Percentiles rank a stretch among this genome's conserved stretches.
Conservation (phyloP, 208 protist genomes). For the Balamuthia mandrillaris region DNA sequence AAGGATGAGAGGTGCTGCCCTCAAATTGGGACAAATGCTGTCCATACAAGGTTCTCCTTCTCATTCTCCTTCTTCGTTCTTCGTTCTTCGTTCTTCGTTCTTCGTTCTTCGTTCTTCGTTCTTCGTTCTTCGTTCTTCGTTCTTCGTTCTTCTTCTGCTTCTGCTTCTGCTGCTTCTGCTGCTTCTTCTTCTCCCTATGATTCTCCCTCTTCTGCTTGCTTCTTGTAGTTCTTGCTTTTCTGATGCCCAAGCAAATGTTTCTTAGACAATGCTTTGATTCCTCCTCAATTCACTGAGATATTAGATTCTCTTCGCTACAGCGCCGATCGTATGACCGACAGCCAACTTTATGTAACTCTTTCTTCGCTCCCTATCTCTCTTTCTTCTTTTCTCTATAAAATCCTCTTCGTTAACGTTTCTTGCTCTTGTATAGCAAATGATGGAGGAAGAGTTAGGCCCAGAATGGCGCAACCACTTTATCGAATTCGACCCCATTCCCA, state of each 20-base stretch:
- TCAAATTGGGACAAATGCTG: constrained; percentile 95
- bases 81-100: not conserved
- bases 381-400: not conserved
- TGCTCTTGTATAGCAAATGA: not conserved
- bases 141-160: too few species aligned
- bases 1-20: constrained; percentile 85
- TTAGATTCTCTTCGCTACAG: constrained; percentile 61
- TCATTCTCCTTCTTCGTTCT: not conserved
- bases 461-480: constrained; percentile 72
- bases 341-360: constrained; percentile 50
- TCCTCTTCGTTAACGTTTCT: not conserved
- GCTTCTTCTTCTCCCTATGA: too few species aligned
- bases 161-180: too few species aligned
- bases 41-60: constrained; percentile 75
- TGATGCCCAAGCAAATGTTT: too few species aligned
- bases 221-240: too few species aligned
- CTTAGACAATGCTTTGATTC: constrained; percentile 57
- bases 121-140: not conserved
- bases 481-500: constrained; percentile 81
- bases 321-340: constrained; percentile 64
- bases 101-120: not conserved
- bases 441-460: constrained; percentile 55
- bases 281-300: constrained; percentile 47
- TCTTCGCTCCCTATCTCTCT: not conserved
- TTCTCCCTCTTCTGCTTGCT: too few species aligned